Evolutionary conservation across 495 filamentous ascomycete genomes (phyloP), one percentile per base, ranked within the genome.

Genomic region (Staphylotrichum tortipilum): DNA sequence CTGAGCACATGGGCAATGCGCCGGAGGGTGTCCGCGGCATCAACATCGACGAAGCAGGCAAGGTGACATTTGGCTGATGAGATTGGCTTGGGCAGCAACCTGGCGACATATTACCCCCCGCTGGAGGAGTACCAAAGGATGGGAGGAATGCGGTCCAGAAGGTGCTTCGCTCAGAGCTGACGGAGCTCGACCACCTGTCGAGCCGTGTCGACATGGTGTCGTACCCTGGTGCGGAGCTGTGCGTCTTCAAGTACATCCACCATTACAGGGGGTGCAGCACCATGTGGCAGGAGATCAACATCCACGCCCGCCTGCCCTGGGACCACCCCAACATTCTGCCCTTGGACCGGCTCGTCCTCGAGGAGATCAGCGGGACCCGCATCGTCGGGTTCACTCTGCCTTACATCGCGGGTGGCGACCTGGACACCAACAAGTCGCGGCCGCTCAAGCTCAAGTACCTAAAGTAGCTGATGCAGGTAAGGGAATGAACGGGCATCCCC

Each of bases 351-450:
- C 38, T 71, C 49, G 60, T 73, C 21, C 53, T 73, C 30, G 65
- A 73, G n/a, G 56, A 59, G 29, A 12, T 55, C 3, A 58, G 59
- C n/a, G 49, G 56, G 29, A 61, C 54, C 52, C 53, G 56, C 6
- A 56, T 73, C 3, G 55, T 71, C 48, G 67, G 68, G 30, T 71
- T 70, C 47, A 71, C 66, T 34, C 64, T 48, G 8, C 52, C 55
- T 15, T 70, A 64, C 46, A 62, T 72, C n/a, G 47, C 63, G 48
- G 65, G 63, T 26, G 67, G 61, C 29, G 67, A 47, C 29, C 50
- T 74, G 14, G 54, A 52, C 14, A 54, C 50, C 44, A 55, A 39
- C 55, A 28, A 18, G n/a, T 3, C 17, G 7, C 63, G 55, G n/a
- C 35, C 46, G 1, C 69, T 71, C 21, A 59, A 61, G 49, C 66